Evolutionary conservation across 2,329 filamentous ascomycete species (phyloP), one percentile per base, ranked within the genome.

Genomic region (Epichloe uncinata): DNA sequence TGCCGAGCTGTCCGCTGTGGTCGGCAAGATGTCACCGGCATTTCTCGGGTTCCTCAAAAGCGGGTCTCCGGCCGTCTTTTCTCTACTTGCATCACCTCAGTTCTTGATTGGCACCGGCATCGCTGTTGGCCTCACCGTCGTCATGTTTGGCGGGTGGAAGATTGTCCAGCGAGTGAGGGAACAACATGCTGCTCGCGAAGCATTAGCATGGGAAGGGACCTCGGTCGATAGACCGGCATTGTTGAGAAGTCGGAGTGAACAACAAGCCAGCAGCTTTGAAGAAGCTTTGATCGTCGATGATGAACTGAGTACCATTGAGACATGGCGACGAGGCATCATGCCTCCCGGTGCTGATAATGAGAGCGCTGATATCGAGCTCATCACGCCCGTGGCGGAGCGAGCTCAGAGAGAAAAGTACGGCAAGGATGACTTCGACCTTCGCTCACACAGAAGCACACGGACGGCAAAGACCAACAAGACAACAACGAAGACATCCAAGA

Each of bases 131-230:
- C 83, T 95, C n/a, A 97, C 93, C 0, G 82, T 97, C 8, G 87
- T 98, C 59, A 90, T 93, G 64, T 87, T 98, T 53, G 93, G 93
- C 49, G 91, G 93, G 5, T 97, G 88, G 78, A 97, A 95, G 70
- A 96, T 98, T 64, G 82, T 98, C 68, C 94, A 96, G 74, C 84
- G 82, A 58, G 87, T 97, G 56, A 66, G 68, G 52, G 74, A 75
- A 49, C 63, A 61, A 18, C 63, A 65, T 49, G 56, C 58, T 2
- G 59, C 62, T 1, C 52, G 60, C 2, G 60, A 62, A 43, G 64
- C 64, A 7, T 53, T 61, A 33, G 56, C 60, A 1, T 63, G 60
- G 18, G 58, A 64, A 30, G 51, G 50, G 2, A 52, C 52, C 1
- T 50, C 56, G 3, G 56, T 57, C 54, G 50, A 60, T 9, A 58